These are phyloP conservation scores for Termitomyces sp. DNA, from an alignment of 768 basidiomycete genomes.

Conservation along the genomic window DNA sequence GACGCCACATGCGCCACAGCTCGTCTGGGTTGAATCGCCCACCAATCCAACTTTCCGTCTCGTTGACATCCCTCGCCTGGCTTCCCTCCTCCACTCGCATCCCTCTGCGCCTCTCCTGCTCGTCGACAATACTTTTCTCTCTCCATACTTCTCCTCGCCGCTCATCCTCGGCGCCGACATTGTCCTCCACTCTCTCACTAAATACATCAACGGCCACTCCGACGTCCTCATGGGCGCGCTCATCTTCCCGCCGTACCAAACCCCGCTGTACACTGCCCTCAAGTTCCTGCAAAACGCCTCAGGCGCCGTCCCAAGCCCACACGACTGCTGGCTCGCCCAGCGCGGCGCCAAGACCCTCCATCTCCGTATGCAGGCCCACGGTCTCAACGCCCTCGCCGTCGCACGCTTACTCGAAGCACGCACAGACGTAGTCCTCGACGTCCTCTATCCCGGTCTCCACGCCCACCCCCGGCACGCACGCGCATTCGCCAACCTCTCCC, in stretches of 20 bases:
- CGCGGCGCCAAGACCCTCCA: slow-evolving; percentile 89
- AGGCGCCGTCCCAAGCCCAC: slow-evolving; percentile 78
- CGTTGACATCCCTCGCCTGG: slow-evolving; percentile 72
- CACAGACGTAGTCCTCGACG: slow-evolving; percentile 67
- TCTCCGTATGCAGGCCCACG: slow-evolving; percentile 84
- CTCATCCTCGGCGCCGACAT: slow-evolving; percentile 82
- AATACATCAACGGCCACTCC: slow-evolving; percentile 92
- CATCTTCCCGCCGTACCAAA: slow-evolving; percentile 57
- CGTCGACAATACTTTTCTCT: slow-evolving; percentile 94
- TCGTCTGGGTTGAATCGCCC: slow-evolving; percentile 93
- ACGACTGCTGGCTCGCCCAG: slow-evolving; percentile 88
- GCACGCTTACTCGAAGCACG: slow-evolving; percentile 53
- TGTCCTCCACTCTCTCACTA: slow-evolving; percentile 78
- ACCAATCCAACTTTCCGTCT: slow-evolving; percentile 93
- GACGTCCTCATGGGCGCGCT: slow-evolving; percentile 89
- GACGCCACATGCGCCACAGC: slow-evolving; percentile 31
- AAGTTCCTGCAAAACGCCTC: slow-evolving; percentile 89
- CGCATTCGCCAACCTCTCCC: slow-evolving; percentile 57
- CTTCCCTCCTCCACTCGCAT: slow-evolving; percentile 56
- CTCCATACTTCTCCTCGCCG: slow-evolving; percentile 87
- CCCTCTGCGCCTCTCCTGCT: slow-evolving; percentile 69
- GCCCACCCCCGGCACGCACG: slow-evolving; percentile 60
- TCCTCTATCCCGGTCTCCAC: slow-evolving; percentile 77
- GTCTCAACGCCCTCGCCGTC: slow-evolving; percentile 72
- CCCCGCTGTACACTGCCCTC: slow-evolving; percentile 45